These are phyloP conservation scores for Rhizopus microsporus DNA, from an alignment of 371 early-diverging fungal species.

Conservation along the genomic window DNA sequence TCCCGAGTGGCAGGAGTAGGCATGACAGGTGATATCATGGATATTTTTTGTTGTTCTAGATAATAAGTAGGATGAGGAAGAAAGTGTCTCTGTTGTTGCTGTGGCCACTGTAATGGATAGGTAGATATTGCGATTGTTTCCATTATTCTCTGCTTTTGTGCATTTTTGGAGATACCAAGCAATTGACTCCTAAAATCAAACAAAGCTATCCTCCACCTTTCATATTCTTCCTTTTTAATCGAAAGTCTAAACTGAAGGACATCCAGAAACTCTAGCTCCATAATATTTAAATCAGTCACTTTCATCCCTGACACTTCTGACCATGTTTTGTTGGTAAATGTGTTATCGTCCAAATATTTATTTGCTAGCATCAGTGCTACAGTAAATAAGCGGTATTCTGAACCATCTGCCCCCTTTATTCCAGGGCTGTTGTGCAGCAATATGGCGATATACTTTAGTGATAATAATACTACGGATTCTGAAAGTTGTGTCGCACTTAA, in stretches of 20 bases:
- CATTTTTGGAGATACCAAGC: constrained; percentile 19
- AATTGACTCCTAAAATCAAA: constrained; percentile 32
- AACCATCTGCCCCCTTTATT: constrained; percentile 68
- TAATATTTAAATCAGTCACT: constrained; percentile 60
- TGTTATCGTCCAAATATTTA: constrained; percentile 70
- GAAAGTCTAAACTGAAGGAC: constrained; percentile 57
- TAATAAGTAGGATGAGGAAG: background rate
- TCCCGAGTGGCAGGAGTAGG: background rate
- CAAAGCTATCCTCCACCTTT: constrained; percentile 40
- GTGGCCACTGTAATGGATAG: background rate
- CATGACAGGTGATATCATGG: too few species aligned
- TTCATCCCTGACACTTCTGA: constrained; percentile 66
- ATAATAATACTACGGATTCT: constrained; percentile 58
- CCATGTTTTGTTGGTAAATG: constrained; percentile 73
- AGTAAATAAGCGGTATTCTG: constrained; percentile 76
- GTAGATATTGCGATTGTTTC: constrained; percentile 20
- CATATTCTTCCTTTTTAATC: constrained; percentile 60
- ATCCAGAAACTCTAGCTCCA: constrained; percentile 70
- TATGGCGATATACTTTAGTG: constrained; percentile 65
- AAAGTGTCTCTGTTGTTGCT: constrained; percentile 10
- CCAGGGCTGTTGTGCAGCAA: constrained; percentile 57
- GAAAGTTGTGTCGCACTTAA: constrained; percentile 65
- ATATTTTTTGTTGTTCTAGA: too few species aligned
- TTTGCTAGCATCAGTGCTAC: constrained; percentile 79
- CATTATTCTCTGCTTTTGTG: constrained; percentile 26